phyloP scores from a whole-genome alignment of 768 basidiomycete genomes.

The Naganishia vaughanmartiniae region DNA sequence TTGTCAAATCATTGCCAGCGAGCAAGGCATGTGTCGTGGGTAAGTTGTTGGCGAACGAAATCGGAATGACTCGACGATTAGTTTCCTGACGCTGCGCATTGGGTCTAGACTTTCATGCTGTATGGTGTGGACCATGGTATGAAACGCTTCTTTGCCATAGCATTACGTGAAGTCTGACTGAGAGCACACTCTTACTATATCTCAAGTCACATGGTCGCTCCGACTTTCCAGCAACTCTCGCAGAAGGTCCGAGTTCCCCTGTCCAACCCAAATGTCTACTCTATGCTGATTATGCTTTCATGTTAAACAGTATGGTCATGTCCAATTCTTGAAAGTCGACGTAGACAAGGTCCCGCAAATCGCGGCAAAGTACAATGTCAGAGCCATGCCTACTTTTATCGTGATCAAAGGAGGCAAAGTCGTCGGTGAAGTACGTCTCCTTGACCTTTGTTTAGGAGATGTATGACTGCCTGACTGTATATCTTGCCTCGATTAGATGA shows the following conservation, averaged over 20 bases:
- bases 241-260: constrained; percentile 31
- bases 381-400: constrained; percentile 53
- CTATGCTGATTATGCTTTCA: constrained; percentile 9
- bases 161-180: constrained; percentile 34
- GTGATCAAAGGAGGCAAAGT: constrained; percentile 50
- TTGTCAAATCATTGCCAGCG: constrained; percentile 38
- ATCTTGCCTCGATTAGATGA: constrained; percentile 38
- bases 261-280: neutral
- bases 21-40: constrained; percentile 48
- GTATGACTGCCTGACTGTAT: neutral
- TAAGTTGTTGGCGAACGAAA: constrained; percentile 1
- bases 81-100: neutral
- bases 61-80: neutral
- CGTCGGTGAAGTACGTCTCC: constrained; percentile 47
- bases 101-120: constrained; percentile 47
- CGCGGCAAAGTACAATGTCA: constrained; percentile 43
- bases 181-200: neutral
- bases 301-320: constrained; percentile 36
- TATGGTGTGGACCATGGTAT: constrained; percentile 24
- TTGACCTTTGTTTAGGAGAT: neutral
- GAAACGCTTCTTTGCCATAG: constrained; percentile 12
- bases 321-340: constrained; percentile 52
- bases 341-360: constrained; percentile 46
- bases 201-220: constrained; percentile 48
- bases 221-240: constrained; percentile 43